Base-by-base conservation (phyloP, 768 basidiomycete species). In the Lactarius psammicola region DNA sequence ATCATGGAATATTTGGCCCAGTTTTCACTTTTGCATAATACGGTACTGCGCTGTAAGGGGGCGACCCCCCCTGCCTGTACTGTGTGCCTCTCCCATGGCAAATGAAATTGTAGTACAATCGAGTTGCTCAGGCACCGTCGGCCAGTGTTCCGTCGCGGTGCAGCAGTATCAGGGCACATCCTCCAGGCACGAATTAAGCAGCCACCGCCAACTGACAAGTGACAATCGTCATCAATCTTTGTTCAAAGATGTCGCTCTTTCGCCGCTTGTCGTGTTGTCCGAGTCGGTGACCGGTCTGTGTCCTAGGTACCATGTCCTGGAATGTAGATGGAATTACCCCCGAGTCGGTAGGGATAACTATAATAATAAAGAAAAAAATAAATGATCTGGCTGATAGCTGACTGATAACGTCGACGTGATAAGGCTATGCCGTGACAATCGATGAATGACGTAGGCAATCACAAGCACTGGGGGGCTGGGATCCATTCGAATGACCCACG, bases 1-100 rank as follows among this genome's bases (percentile, higher is more conserved):
- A 62, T 46, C 60, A 34, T 67, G 42, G 51, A 63, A 58, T 54
- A 54, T 58, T 66, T 61, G 61, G 61, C 23, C 2, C 23, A 11
- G 54, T 8, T 18, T 33, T 58, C 38, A 17, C 20, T 33, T 53
- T 40, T 36, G 46, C 65, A 66, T 36, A 56, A 36, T 59, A n/a
- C 40, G 56, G 42, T 42, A 42, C 8, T 3, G 36, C 15, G 11
- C 15, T 4, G 20, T 56, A 56, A 60, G 51, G 33, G 30, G 51
- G 33, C 4, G 46, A 26, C 23, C 20, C 5, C 40, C 20, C 9
- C 10, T 49, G 23, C 23, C 15, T 51, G 49, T 51, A 15, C 26
- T 51, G 49, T 51, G 49, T 51, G 49, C 49, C 49, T 51, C 5
- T 51, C 49, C 23, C 0, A 26, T 26, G 23, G 49, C 49, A 26